phyloP scores from a whole-genome alignment of 371 early-diverging fungal genomes.

The Syncephalastrum racemosum region DNA sequence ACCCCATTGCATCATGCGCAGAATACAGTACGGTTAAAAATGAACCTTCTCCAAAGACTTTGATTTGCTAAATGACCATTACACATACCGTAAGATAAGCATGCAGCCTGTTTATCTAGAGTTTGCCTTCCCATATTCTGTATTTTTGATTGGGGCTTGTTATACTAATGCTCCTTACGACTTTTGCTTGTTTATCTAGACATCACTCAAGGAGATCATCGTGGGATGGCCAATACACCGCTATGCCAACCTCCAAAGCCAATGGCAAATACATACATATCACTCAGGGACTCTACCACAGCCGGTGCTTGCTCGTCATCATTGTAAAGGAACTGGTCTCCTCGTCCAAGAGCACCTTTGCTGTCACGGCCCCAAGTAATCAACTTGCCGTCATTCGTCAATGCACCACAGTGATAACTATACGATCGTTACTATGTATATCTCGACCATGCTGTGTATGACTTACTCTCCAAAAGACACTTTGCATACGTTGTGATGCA shows the following conservation, averaged over 20 bases:
- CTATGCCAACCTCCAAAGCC: slow-evolving; percentile 33
- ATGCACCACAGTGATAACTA: slow-evolving; percentile 42
- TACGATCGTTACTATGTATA: background rate
- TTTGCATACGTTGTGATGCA: slow-evolving; percentile 23
- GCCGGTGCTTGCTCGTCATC: slow-evolving; percentile 8
- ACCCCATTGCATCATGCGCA: too few relatives aligned
- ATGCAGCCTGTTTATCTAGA: too few relatives aligned
- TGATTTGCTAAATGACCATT: too few relatives aligned
- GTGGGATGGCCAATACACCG: slow-evolving; percentile 23
- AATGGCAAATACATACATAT: slow-evolving; percentile 25
- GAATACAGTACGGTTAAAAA: too few relatives aligned
- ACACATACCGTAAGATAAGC: too few relatives aligned
- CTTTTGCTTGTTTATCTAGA: background rate
- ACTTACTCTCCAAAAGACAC: slow-evolving; percentile 35
- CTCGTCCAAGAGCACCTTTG: slow-evolving; percentile 44
- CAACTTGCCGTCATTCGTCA: slow-evolving; percentile 39
- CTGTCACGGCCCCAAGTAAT: slow-evolving; percentile 44
- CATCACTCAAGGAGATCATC: background rate
- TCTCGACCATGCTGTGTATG: background rate
- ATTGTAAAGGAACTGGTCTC: slow-evolving; percentile 11
- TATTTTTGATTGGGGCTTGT: too few relatives aligned
- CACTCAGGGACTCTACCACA: slow-evolving; percentile 3
- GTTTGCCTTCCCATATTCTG: too few relatives aligned
- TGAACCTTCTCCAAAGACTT: too few relatives aligned
- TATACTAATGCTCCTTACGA: background rate